phyloP scores from a whole-genome alignment of 2,329 filamentous ascomycete genomes.

The Gaeumannomyces sp. region DNA sequence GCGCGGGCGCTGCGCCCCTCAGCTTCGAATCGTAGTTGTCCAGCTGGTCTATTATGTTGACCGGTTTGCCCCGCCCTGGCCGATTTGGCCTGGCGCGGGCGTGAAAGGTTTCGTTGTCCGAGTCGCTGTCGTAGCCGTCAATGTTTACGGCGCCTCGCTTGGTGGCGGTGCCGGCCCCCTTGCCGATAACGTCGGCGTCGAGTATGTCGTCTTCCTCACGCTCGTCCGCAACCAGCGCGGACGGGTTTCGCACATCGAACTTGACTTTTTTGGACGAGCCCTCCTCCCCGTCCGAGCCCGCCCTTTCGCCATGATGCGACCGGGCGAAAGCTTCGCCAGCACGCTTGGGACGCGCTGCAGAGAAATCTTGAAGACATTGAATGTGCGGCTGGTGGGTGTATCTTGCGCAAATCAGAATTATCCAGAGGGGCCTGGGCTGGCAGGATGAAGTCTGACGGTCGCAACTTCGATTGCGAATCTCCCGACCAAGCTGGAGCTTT shows the following conservation, averaged over 20 bases:
- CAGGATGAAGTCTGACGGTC: not conserved
- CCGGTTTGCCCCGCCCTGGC: slow-evolving; percentile 29
- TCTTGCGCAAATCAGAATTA: not conserved
- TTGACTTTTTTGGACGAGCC: slow-evolving; percentile 65
- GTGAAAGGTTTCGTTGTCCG: slow-evolving; percentile 83
- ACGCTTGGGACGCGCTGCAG: slow-evolving; percentile 73
- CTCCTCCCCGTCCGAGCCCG: slow-evolving; percentile 29
- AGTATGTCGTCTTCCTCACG: slow-evolving; percentile 67
- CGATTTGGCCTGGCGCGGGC: slow-evolving; percentile 59
- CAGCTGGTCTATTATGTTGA: slow-evolving; percentile 44
- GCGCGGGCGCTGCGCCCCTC: slow-evolving; percentile 23
- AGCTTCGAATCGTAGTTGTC: slow-evolving; percentile 46
- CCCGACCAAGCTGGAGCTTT: not conserved
- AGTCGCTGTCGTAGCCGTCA: slow-evolving; percentile 95
- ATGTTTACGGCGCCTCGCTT: slow-evolving; percentile 94
- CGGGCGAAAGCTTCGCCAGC: slow-evolving; percentile 76
- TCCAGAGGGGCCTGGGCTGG: slow-evolving; percentile 11
- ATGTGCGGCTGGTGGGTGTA: not conserved
- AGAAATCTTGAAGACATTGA: slow-evolving; percentile 51
- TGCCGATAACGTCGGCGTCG: slow-evolving; percentile 89
- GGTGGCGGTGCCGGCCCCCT: slow-evolving; percentile 60
- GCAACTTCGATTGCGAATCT: not conserved
- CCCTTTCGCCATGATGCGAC: slow-evolving; percentile 57
- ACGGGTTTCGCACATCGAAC: slow-evolving; percentile 93
- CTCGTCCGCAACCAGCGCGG: slow-evolving; percentile 78